A percentile compares a stretch with the other conserved stretches of the same genome.
These are phyloP conservation scores for Pyropia haitanensis DNA, from an alignment of 23 red algal genomes.

Conservation along the genomic window DNA sequence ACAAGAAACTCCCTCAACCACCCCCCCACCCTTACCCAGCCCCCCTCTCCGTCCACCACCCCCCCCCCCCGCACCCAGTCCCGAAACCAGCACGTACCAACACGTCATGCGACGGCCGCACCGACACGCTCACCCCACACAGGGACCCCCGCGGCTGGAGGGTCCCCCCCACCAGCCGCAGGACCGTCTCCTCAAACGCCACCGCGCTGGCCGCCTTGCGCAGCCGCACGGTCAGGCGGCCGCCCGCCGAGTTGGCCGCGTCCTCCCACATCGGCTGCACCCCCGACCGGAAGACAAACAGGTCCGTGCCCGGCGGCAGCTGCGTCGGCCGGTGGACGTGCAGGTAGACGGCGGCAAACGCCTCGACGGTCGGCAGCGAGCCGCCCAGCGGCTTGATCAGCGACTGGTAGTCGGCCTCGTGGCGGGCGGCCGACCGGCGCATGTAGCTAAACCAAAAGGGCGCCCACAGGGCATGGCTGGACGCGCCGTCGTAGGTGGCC, in stretches of 20 bases:
- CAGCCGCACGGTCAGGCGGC: constrained; percentile 35
- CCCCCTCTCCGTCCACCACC: too few relatives aligned
- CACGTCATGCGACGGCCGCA: too few relatives aligned
- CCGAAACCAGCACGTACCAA: too few relatives aligned
- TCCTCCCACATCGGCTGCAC: constrained; percentile 78
- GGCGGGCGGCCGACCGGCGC: constrained; percentile 24
- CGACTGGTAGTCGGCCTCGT: constrained; percentile 27
- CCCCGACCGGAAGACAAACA: constrained; percentile 53
- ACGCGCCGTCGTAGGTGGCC: too few relatives aligned
- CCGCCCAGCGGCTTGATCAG: constrained; percentile 37
- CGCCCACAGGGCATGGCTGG: constrained; percentile 20
- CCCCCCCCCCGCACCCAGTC: too few relatives aligned
- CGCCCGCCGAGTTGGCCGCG: constrained; percentile 37
- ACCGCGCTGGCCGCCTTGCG: constrained; percentile 23
- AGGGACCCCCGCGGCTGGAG: too few relatives aligned
- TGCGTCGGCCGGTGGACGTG: constrained; percentile 26
- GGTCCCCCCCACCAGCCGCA: constrained; percentile 40
- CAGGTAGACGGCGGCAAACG: constrained; percentile 48
- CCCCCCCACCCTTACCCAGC: too few relatives aligned
- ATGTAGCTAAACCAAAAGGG: constrained; percentile 53
- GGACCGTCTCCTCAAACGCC: constrained; percentile 52
- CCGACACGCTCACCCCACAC: too few relatives aligned
- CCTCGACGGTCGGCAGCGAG: constrained; percentile 40
- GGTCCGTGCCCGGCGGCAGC: constrained; percentile 38
- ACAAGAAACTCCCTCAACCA: too few relatives aligned